Evolutionary conservation across 2,329 filamentous ascomycete species (phyloP).

Genomic region (Aspergillus intermedius): DNA sequence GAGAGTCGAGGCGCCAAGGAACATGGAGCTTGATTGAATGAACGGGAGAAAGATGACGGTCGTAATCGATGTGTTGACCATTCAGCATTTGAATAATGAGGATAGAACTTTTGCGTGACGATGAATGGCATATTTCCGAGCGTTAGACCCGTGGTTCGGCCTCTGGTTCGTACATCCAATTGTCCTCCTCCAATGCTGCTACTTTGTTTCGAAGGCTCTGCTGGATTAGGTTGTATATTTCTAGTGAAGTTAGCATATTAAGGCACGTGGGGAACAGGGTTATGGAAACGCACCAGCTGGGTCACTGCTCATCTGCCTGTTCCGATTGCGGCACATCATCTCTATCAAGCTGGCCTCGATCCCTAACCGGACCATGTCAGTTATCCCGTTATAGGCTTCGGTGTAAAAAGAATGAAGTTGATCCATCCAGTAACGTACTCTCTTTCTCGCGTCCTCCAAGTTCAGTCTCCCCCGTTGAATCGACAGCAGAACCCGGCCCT

Average conservation of each 20-base stretch:
- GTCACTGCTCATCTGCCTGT: slow-evolving; percentile 52
- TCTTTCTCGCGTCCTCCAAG: slow-evolving; percentile 33
- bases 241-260: slow-evolving; percentile 30
- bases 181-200: slow-evolving; percentile 68
- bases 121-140: background rate
- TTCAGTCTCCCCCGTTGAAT: slow-evolving; percentile 41
- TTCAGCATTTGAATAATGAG: slow-evolving; percentile 12
- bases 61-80: slow-evolving; percentile 4
- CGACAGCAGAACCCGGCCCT: slow-evolving; percentile 52
- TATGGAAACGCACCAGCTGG: slow-evolving; percentile 52
- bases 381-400: background rate
- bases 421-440: slow-evolving; percentile 23
- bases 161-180: slow-evolving; percentile 84
- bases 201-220: slow-evolving; percentile 67
- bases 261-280: background rate
- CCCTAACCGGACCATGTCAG: slow-evolving; percentile 21
- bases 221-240: slow-evolving; percentile 63
- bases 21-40: slow-evolving; percentile 40
- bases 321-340: slow-evolving; percentile 35
- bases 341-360: slow-evolving; percentile 42
- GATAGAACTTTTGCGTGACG: slow-evolving; percentile 4
- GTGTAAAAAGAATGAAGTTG: background rate
- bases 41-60: background rate
- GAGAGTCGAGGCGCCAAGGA: slow-evolving; percentile 42
- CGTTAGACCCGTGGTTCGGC: slow-evolving; percentile 36